A percentile compares a stretch with the other conserved stretches of the same genome.
phyloP scores from a whole-genome alignment of 2,329 filamentous ascomycete species.

The Alternaria sp. region DNA sequence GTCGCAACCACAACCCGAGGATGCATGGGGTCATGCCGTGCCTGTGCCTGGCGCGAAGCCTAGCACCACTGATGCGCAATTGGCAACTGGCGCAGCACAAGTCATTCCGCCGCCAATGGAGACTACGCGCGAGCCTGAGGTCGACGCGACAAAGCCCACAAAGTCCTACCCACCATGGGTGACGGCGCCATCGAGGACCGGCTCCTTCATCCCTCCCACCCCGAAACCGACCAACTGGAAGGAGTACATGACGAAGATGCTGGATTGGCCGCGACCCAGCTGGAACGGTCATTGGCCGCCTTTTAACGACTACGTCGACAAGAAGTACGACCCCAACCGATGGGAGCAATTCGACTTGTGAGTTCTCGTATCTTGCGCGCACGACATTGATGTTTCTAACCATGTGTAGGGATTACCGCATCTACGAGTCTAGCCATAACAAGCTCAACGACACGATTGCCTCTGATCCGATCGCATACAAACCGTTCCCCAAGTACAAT shows the following conservation, averaged over 20 bases:
- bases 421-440: conserved; percentile 49
- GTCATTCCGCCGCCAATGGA: conserved; percentile 10
- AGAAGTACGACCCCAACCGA: conserved; percentile 58
- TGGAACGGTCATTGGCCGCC: conserved; percentile 55
- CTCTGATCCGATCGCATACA: conserved; percentile 64
- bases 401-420: conserved; percentile 47
- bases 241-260: conserved; percentile 53
- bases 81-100: neutral
- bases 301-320: conserved; percentile 53
- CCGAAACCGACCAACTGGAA: conserved; percentile 36
- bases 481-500: conserved; percentile 77
- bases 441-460: conserved; percentile 35
- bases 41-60: conserved; percentile 24
- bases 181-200: conserved; percentile 28
- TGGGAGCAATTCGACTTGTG: conserved; percentile 57
- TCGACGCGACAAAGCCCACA: conserved; percentile 5
- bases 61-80: neutral
- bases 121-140: conserved; percentile 1
- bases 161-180: conserved; percentile 37
- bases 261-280: conserved; percentile 52
- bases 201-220: conserved; percentile 23
- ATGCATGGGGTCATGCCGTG: conserved; percentile 32
- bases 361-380: neutral
- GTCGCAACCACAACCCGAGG: conserved; percentile 27
- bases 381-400: conserved; percentile 8